Base-by-base conservation (phyloP, 2,329 filamentous ascomycete genomes). In the Xylariaceae sp. region DNA sequence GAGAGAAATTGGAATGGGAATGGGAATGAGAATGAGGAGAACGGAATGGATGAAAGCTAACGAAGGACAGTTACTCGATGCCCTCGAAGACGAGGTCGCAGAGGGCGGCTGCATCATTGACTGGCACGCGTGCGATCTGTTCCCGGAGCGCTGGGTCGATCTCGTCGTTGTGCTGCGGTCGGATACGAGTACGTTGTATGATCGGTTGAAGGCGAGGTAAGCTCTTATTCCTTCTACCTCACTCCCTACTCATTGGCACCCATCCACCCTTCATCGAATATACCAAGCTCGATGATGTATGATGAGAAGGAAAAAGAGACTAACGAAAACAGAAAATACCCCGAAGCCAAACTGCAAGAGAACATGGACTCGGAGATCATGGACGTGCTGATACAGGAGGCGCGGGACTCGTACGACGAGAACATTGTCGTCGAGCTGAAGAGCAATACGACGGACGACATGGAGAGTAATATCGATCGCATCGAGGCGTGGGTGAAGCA, bases 361-460 rank as follows among this genome's bases (percentile, higher is more conserved):
- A 99, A 99, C 72, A 79, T 99, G 61, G 94, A 99, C 74, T 89
- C 90, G 35, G 94, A 99, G 77, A 97, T 99, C 71, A 97, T 99
- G 87, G 89, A 96, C 71, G 90, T 97, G 30, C 78, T 99, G 58
- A 79, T 96, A 17, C 88, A 96, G 66, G 94, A 99, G 77, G 94
- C 94, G 37, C 81, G 86, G 61, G 92, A 96, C 64, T 85, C 88
- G 9, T 99, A 93, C 70, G 89, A 90, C 56, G 85, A 89, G 73
- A 86, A 94, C 71, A 90, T 96, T 66, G 88, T 99, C 44, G 89
- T 97, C 30, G 92, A 96, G 75, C 77, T 99, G 70, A 85, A 79
- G 70, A 97, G 93, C 74, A 88, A 96, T 72, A 83, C 82, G 56
- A 81, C 86, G 2, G 88, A 92, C 55, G 90, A 97, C 74, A 88